These are phyloP conservation scores for Maudiozyma humilis DNA, from an alignment of 1,139 yeast genomes.

Conservation along the genomic window DNA sequence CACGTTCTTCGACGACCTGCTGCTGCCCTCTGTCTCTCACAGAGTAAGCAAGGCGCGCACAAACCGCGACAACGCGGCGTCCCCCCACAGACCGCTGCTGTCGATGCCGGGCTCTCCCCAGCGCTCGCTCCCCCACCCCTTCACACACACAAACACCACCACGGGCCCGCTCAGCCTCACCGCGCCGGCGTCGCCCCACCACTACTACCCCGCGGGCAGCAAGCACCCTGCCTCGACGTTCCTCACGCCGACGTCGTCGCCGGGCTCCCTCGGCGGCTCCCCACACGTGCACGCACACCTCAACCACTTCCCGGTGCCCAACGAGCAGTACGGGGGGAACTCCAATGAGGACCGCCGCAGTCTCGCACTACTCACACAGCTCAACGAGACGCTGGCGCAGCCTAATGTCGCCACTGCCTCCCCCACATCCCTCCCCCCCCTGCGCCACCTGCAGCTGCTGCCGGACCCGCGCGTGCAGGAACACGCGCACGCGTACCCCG, in stretches of 20 bases:
- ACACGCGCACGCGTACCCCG: slow-evolving; percentile 28
- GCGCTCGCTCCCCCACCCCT: not conserved
- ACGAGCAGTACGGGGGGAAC: slow-evolving; percentile 1
- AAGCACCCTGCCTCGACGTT: too few species aligned
- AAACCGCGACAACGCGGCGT: not conserved
- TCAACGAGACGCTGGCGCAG: slow-evolving; percentile 1
- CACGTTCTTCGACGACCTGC: slow-evolving; percentile 8
- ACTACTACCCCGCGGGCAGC: too few species aligned
- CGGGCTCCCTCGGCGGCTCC: slow-evolving; percentile 6
- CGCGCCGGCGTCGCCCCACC: too few species aligned
- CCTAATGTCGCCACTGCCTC: not conserved
- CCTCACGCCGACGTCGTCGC: slow-evolving; percentile 24
- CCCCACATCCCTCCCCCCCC: slow-evolving; percentile 20
- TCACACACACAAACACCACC: slow-evolving; percentile 25
- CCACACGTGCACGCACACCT: not conserved
- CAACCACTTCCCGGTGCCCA: slow-evolving; percentile 6
- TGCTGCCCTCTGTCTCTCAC: slow-evolving; percentile 7
- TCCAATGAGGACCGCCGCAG: slow-evolving; percentile 1
- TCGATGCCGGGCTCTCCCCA: not conserved
- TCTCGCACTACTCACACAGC: not conserved
- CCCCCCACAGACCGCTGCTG: not conserved
- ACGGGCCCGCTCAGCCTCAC: slow-evolving; percentile 30
- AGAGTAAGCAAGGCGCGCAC: not conserved
- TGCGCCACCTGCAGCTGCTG: slow-evolving; percentile 27
- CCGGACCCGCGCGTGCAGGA: slow-evolving; percentile 28